phyloP scores from a whole-genome alignment of 768 basidiomycete genomes.

The Clitopilus passeckerianus region DNA sequence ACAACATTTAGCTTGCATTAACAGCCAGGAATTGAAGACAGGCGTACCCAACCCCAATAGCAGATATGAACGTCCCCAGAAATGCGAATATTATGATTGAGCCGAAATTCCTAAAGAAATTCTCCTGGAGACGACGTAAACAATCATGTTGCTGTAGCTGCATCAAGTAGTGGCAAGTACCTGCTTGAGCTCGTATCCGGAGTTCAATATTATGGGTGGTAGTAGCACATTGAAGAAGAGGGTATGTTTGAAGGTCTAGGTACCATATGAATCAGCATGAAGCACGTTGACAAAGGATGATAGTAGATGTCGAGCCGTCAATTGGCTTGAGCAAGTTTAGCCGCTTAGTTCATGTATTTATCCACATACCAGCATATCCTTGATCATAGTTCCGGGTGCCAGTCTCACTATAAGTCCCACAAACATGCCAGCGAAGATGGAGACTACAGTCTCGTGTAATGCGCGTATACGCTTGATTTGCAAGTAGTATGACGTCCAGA shows the following conservation, averaged over 20 bases:
- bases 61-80: constrained; percentile 92
- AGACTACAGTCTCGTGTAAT: constrained; percentile 93
- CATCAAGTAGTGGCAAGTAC: constrained; percentile 31
- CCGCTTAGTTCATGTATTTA: neutral
- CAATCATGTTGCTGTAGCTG: neutral
- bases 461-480: constrained; percentile 95
- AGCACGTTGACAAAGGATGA: neutral
- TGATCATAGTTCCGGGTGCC: constrained; percentile 89
- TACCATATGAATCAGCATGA: neutral
- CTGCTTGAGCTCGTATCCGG: constrained; percentile 97
- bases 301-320: neutral
- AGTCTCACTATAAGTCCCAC: constrained; percentile 90
- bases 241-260: constrained; percentile 91
- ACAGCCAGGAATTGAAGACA: neutral
- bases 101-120: constrained; percentile 98
- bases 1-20: too few species aligned
- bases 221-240: constrained; percentile 98
- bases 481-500: constrained; percentile 96
- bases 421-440: constrained; percentile 93
- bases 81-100: constrained; percentile 95
- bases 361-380: constrained; percentile 89
- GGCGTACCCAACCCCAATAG: constrained; percentile 91
- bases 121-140: constrained; percentile 54
- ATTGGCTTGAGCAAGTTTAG: neutral
- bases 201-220: constrained; percentile 97